Evolutionary conservation across 2,329 filamentous ascomycete species (phyloP).

Genomic region (Botrytis aclada): DNA sequence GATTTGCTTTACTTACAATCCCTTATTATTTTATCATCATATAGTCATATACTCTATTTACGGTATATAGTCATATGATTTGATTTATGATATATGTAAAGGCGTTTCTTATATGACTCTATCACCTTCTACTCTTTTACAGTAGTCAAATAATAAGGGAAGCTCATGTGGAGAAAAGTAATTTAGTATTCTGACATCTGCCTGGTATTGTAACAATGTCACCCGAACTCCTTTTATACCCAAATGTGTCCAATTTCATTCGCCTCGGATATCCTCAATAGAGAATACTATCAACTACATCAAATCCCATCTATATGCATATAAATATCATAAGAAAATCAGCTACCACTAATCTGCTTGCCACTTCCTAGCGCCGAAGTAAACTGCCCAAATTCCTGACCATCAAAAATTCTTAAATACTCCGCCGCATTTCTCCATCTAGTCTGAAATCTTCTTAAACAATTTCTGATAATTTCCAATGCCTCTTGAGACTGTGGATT

Average conservation of each 20-base stretch:
- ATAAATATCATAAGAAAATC: background rate
- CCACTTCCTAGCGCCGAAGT: slow-evolving; percentile 32
- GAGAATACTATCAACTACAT: background rate
- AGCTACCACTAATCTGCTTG: slow-evolving; percentile 20
- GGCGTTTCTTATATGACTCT: too few relatives aligned
- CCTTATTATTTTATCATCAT: too few relatives aligned
- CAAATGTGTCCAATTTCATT: background rate
- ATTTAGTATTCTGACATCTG: background rate
- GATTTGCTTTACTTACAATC: too few relatives aligned
- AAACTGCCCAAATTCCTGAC: slow-evolving; percentile 40
- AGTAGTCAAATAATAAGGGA: background rate
- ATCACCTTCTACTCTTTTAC: too few relatives aligned
- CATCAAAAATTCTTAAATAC: slow-evolving; percentile 40
- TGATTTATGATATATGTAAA: too few relatives aligned
- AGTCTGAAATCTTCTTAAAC: slow-evolving; percentile 34
- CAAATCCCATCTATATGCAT: background rate
- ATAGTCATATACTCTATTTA: too few relatives aligned
- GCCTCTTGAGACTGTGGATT: slow-evolving; percentile 35
- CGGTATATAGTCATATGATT: too few relatives aligned
- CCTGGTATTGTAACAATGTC: background rate
- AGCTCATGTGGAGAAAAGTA: background rate
- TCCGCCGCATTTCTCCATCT: slow-evolving; percentile 41
- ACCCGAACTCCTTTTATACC: background rate
- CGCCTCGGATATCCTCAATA: background rate
- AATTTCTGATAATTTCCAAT: slow-evolving; percentile 36